Evolutionary conservation across 257 asterid species (phyloP).

Genomic region (Fraxinus cuspidata): DNA sequence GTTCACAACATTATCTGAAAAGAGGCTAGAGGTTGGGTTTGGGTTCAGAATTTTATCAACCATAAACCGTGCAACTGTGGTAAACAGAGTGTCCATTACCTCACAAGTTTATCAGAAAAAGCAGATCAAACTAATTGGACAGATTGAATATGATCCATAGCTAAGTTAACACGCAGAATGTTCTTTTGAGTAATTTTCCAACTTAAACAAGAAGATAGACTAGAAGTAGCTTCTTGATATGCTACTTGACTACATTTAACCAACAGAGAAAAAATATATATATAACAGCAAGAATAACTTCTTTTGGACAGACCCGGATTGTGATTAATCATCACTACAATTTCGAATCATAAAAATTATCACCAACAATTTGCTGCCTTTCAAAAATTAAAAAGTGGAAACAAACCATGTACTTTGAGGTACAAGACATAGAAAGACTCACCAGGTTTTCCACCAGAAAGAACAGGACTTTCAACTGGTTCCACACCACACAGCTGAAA

Average conservation of each 20-base stretch:
- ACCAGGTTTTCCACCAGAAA: slow-evolving; percentile 63
- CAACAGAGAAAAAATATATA: not conserved
- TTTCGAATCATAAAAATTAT: not conserved
- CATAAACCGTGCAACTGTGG: not conserved
- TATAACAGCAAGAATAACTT: not conserved
- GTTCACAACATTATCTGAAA: not conserved
- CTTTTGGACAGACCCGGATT: not conserved
- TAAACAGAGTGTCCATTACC: not conserved
- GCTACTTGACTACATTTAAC: not conserved
- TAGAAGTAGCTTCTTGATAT: not conserved
- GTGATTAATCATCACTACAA: not conserved
- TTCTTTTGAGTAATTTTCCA: not conserved
- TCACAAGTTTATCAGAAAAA: not conserved
- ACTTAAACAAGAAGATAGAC: not conserved
- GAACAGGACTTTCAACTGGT: slow-evolving; percentile 45
- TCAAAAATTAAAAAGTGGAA: not conserved
- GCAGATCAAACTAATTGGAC: not conserved
- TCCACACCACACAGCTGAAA: slow-evolving; percentile 46
- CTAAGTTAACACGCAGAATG: not conserved
- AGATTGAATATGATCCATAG: not conserved
- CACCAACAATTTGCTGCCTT: not conserved
- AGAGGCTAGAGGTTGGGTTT: not conserved
- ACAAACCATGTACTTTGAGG: not conserved
- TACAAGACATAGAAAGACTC: slow-evolving; percentile 18
- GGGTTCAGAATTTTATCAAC: not conserved